phyloP scores from a whole-genome alignment of 441 rosid genomes.

The Omphalea diandra region DNA sequence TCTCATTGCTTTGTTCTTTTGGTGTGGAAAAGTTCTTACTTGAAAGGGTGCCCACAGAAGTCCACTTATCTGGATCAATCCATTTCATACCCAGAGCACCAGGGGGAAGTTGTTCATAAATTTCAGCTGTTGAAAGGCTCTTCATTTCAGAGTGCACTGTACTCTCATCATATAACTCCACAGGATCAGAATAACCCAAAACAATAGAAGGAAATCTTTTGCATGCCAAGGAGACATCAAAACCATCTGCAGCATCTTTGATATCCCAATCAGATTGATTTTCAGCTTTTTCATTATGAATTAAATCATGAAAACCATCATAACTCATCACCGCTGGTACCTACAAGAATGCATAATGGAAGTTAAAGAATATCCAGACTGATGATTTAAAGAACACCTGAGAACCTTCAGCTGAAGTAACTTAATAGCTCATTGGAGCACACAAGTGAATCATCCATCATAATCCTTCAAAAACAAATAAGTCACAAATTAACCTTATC shows the following conservation, averaged over 20 bases:
- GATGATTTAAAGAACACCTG: conserved; percentile 9
- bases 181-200: conserved; percentile 59
- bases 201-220: conserved; percentile 81
- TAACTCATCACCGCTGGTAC: conserved; percentile 59
- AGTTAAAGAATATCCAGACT: background rate
- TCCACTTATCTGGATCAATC: conserved; percentile 48
- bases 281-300: conserved; percentile 43
- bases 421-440: background rate
- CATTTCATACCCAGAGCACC: conserved; percentile 39
- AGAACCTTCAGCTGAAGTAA: background rate
- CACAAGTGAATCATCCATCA: background rate
- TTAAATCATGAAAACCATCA: conserved; percentile 49
- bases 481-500: conserved; percentile 41
- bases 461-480: background rate
- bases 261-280: conserved; percentile 38
- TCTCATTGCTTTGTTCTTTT: conserved; percentile 28
- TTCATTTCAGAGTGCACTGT: conserved; percentile 29
- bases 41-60: conserved; percentile 35
- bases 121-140: conserved; percentile 35
- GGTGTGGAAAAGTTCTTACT: conserved; percentile 34
- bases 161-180: conserved; percentile 58
- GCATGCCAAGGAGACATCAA: conserved; percentile 55
- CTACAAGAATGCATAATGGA: conserved; percentile 37
- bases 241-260: conserved; percentile 38
- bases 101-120: conserved; percentile 34